These are phyloP conservation scores for Lachancea thermotolerans DNA, from an alignment of 805 yeast genomes.

Conservation along the genomic window DNA sequence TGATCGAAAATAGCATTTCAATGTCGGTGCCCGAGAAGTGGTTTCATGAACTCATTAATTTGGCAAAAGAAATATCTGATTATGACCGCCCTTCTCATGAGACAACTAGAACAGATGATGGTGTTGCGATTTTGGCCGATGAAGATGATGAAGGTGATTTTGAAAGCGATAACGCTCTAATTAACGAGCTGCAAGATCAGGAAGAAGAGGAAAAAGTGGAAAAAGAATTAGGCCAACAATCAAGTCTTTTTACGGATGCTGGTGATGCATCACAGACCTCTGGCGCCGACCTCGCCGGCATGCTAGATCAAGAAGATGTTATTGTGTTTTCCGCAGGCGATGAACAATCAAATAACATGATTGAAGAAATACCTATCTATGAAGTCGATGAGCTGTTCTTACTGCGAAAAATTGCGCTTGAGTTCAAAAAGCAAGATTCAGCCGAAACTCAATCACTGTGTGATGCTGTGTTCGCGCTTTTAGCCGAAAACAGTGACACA, in stretches of 20 bases:
- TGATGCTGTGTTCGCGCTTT: slow-evolving; percentile 33
- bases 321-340: slow-evolving; percentile 9
- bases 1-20: slow-evolving; percentile 42
- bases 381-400: slow-evolving; percentile 48
- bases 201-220: slow-evolving; percentile 28
- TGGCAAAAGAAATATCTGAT: slow-evolving; percentile 47
- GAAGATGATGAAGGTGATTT: slow-evolving; percentile 38
- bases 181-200: slow-evolving; percentile 28
- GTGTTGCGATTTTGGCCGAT: slow-evolving; percentile 26
- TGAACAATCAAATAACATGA: not conserved
- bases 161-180: slow-evolving; percentile 15
- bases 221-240: slow-evolving; percentile 12
- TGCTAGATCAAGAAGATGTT: slow-evolving; percentile 13
- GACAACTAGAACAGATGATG: slow-evolving; percentile 16
- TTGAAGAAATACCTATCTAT: slow-evolving; percentile 27
- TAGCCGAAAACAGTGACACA: slow-evolving; percentile 33
- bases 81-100: slow-evolving; percentile 25
- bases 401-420: slow-evolving; percentile 40
- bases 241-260: slow-evolving; percentile 22
- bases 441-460: slow-evolving; percentile 37
- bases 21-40: slow-evolving; percentile 28
- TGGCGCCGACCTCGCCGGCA: slow-evolving; percentile 16
- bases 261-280: slow-evolving; percentile 15
- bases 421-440: slow-evolving; percentile 33
- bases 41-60: slow-evolving; percentile 39